A percentile compares a stretch with the other conserved stretches of the same genome.
Conservation (phyloP, 371 early-diverging fungal species). For the Nematocida sp. region DNA sequence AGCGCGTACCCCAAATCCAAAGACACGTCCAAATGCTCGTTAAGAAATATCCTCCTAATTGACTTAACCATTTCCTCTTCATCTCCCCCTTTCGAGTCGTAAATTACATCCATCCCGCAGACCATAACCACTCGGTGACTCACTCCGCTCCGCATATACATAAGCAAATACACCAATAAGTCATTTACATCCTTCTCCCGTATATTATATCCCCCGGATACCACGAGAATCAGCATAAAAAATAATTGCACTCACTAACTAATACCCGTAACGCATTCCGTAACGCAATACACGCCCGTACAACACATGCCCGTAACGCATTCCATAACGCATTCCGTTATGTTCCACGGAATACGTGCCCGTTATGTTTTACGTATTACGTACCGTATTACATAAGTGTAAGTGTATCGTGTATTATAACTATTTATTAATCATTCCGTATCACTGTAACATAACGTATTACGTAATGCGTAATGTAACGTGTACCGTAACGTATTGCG, state of each 20-base stretch:
- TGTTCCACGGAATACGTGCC: no score
- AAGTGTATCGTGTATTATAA: background rate
- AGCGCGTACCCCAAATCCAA: slow-evolving; percentile 32
- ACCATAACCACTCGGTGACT: slow-evolving; percentile 6
- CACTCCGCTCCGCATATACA: slow-evolving; percentile 22
- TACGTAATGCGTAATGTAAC: no score
- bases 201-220: slow-evolving; percentile 3
- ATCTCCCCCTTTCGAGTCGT: slow-evolving; percentile 8
- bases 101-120: background rate
- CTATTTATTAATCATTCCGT: background rate
- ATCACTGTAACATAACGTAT: no score
- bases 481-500: no score
- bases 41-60: background rate
- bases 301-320: no score
- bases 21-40: background rate
- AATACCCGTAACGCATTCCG: no score
- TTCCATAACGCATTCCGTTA: no score
- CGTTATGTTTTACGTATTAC: no score
- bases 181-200: slow-evolving; percentile 11
- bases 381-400: no score
- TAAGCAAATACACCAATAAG: slow-evolving; percentile 25
- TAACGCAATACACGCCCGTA: no score
- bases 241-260: no score
- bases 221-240: slow-evolving; percentile 39
- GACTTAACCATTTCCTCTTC: slow-evolving; percentile 9